Evolutionary conservation across 176 grass and related monocot genomes (phyloP), one percentile per base, ranked within the genome.

Genomic region (Aegilops bicornis): DNA sequence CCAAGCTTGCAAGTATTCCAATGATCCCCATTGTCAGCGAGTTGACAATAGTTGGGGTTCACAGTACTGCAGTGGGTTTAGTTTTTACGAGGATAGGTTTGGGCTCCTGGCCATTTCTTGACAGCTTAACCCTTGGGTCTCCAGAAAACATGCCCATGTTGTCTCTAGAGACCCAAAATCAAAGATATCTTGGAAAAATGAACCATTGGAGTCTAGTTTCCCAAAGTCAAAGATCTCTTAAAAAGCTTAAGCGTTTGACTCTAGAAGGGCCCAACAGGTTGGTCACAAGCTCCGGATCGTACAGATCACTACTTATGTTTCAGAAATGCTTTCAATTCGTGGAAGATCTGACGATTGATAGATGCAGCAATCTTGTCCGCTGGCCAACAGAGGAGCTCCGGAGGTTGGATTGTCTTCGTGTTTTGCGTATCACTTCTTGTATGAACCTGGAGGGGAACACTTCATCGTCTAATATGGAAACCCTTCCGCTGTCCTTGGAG

Each of bases 331-430:
- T 76, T 19, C 9, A 2, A 10, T 56, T 58, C 12, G 0, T 87
- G 20, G 69, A 65, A 35, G 0, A n/a, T 2, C 10, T 81, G 56
- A 0, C 0, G 0, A 58, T 87, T 12, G 0, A 0, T 6, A 1
- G 0, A 4, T 74, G 79, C 7, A 0, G 4, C 0, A 36, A 30
- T 23, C 36, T 37, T 37, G 36, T 37, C 36, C 7, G 36, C 36
- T 37, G 36, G 36, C 36, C 36, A 37, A 37, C 36, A 37, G 7
- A 37, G 36, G 36, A 37, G 36, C 36, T 37, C 7, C 7, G 6
- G 36, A 7, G 36, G 4, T 37, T 37, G 36, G 36, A 37, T 8
- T 1, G 36, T 7, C 36, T 37, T 4, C 36, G 7, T 4, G 6
- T 8, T 37, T 4, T 37, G 7, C 7, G 7, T 37, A 37, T 37